Base-by-base conservation (phyloP, 2,329 filamentous ascomycete genomes). In the Aspergillus quadricinctus region DNA sequence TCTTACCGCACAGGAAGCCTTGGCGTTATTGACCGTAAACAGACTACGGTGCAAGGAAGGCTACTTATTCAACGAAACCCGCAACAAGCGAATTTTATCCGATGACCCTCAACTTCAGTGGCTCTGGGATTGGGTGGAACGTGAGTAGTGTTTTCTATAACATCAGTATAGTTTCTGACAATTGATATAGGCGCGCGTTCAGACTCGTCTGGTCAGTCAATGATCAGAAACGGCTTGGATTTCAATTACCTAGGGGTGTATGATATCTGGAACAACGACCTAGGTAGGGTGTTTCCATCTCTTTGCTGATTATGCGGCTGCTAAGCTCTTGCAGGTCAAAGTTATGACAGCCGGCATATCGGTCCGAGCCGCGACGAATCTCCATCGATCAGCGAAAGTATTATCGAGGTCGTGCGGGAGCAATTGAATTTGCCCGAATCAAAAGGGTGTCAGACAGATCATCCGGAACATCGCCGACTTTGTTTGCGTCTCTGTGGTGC, bases 401-500 rank as follows among this genome's bases (percentile, higher is more conserved):
- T 87, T 5, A 70, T 77, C 49, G 77, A 78, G 17, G 75, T 87
- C 25, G 80, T 77, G 14, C 71, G 75, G 14, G 74, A 76, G 27
- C 65, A 64, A 19, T 77, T 84, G 51, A 75, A 80, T 17, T 72
- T 85, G 9, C 78, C 83, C 0, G 69, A 76, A 2, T 80, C 80
- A 43, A 78, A 80, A 56, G 78, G 79, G 25, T 75, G 78, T 50
- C 68, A 77, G 7, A 84, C 83, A 1, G 69, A 77, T 19, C 81
- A 77, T 58, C 75, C 80, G 0, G 78, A 83, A 51, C 82, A 86
- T 57, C 78, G 85, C 35, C 82, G 83, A 51, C 73, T 88, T 5
- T 85, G 83, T 60, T 77, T 88, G 9, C 79, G 80, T 56, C 75
- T 85, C 19, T 86, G 83, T 56, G 83, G 83, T 10, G 82, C 84